A percentile compares a stretch with the other conserved stretches of the same genome.
Evolutionary conservation across 805 yeast genomes (phyloP).

Genomic region (Pichia pseudocactophila): DNA sequence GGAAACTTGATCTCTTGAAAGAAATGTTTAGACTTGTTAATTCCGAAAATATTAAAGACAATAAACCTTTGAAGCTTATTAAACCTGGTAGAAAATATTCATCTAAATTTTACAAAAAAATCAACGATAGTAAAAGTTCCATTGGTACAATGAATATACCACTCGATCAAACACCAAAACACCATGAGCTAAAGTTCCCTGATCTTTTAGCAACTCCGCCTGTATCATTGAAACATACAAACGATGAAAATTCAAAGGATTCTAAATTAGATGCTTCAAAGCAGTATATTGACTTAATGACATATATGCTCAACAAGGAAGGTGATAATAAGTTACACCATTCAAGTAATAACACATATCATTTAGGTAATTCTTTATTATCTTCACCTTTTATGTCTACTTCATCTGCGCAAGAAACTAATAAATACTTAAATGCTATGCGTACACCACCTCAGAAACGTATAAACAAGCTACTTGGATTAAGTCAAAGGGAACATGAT

Average conservation of each 20-base stretch:
- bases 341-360: too few relatives aligned
- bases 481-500: not conserved
- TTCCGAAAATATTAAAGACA: constrained; percentile 1
- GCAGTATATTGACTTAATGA: constrained; percentile 5
- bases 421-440: not conserved
- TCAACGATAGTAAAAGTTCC: not conserved
- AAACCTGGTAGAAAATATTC: constrained; percentile 28
- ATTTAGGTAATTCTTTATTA: not conserved
- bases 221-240: not conserved
- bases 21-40: constrained; percentile 22
- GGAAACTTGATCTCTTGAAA: constrained; percentile 17
- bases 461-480: not conserved
- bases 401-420: constrained; percentile 1
- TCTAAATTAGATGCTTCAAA: too few relatives aligned
- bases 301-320: constrained; percentile 2
- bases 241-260: not conserved
- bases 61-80: constrained; percentile 14
- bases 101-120: constrained; percentile 13
- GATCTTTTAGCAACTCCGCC: constrained; percentile 5
- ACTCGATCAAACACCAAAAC: not conserved
- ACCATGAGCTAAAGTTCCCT: not conserved
- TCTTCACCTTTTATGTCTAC: not conserved
- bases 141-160: too few relatives aligned
- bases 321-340: not conserved
- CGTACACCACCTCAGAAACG: not conserved